These are phyloP conservation scores for Cordyceps farinosa DNA, from an alignment of 2,329 filamentous ascomycete genomes.

Conservation along the genomic window DNA sequence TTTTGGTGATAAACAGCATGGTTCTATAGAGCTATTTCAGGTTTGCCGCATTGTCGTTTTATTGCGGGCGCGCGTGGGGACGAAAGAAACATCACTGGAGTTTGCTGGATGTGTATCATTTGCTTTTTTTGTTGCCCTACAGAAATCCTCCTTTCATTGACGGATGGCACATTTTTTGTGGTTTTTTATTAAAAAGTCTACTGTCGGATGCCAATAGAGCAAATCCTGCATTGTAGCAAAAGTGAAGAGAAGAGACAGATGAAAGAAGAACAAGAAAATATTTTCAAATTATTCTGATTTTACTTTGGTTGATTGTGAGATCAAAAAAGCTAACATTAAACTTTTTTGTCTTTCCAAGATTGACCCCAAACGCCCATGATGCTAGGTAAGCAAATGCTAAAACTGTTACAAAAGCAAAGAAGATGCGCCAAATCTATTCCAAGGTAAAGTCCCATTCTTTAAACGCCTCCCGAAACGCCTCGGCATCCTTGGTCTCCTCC, in stretches of 20 bases:
- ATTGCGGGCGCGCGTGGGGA: conserved; percentile 7
- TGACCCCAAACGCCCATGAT: background rate
- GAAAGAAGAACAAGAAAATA: conserved; percentile 1
- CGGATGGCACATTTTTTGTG: background rate
- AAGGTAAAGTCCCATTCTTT: conserved; percentile 81
- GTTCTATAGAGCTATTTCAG: conserved; percentile 14
- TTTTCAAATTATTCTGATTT: background rate
- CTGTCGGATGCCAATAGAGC: conserved; percentile 1
- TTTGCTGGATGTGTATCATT: conserved; percentile 16
- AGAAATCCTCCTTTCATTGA: background rate
- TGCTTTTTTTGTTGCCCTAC: background rate
- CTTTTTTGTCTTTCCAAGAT: background rate
- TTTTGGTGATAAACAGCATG: conserved; percentile 14
- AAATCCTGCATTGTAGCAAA: background rate
- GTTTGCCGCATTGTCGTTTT: conserved; percentile 1
- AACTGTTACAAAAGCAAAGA: background rate
- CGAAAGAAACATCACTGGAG: conserved; percentile 12
- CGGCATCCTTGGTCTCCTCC: conserved; percentile 76
- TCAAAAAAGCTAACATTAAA: background rate
- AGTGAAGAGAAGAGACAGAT: background rate
- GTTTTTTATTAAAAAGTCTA: conserved; percentile 9
- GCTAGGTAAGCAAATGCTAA: background rate
- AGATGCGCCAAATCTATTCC: conserved; percentile 18
- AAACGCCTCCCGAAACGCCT: conserved; percentile 76
- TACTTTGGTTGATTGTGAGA: background rate